These are phyloP conservation scores for Magnolia sinica DNA, from an alignment of 164 flowering plant genomes.

Conservation along the genomic window DNA sequence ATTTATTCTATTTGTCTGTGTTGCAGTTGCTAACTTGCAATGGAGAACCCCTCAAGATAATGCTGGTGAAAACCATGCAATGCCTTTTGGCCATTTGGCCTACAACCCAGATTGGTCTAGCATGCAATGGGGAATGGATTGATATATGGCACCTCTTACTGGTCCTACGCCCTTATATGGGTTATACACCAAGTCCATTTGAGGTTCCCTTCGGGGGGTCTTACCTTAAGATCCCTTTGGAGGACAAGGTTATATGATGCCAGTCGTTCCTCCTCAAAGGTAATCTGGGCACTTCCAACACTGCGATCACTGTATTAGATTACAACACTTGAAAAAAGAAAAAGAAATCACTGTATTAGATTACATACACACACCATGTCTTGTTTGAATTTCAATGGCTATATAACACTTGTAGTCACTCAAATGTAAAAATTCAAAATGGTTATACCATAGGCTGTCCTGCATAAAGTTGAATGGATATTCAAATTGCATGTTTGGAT, in stretches of 20 bases:
- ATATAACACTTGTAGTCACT: too few species aligned
- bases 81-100: slow-evolving; percentile 56
- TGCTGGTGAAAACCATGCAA: slow-evolving; percentile 58
- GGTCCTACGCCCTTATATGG: slow-evolving; percentile 61
- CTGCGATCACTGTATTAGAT: too few species aligned
- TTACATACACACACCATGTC: too few species aligned
- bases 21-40: too few species aligned
- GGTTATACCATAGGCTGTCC: not conserved
- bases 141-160: slow-evolving; percentile 48
- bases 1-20: too few species aligned
- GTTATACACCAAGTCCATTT: slow-evolving; percentile 54
- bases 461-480: not conserved
- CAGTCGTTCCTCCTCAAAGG: slow-evolving; percentile 59
- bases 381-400: too few species aligned
- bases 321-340: too few species aligned
- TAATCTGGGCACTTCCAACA: slow-evolving; percentile 4
- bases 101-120: slow-evolving; percentile 74
- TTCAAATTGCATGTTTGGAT: not conserved
- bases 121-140: slow-evolving; percentile 73
- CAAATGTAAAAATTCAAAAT: too few species aligned
- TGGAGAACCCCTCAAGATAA: slow-evolving; percentile 27
- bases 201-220: too few species aligned
- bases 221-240: slow-evolving; percentile 71
- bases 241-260: slow-evolving; percentile 54
- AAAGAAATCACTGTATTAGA: too few species aligned